Conservation (phyloP, 208 protist species). For the Lotmaria passim region DNA sequence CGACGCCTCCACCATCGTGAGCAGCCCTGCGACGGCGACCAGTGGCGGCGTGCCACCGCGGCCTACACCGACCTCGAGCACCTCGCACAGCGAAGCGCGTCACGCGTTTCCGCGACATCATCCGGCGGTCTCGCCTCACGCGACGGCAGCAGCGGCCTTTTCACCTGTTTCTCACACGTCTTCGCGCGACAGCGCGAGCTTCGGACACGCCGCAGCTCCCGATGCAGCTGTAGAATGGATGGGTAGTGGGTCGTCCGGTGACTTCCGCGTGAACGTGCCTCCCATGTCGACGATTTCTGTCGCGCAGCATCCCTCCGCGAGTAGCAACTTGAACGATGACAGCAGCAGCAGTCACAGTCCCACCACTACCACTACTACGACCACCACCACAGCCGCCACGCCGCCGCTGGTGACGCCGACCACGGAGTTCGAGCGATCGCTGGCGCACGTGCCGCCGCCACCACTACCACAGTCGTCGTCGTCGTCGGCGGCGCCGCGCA, state of each 20-base stretch:
- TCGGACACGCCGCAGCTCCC: neutral
- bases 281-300: neutral
- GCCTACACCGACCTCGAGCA: neutral
- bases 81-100: neutral
- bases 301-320: neutral
- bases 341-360: slow-evolving; percentile 8
- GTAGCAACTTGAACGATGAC: neutral
- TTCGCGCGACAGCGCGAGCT: neutral
- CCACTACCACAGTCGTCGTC: neutral
- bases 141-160: neutral
- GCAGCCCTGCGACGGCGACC: slow-evolving; percentile 5
- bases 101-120: neutral
- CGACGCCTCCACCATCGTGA: neutral
- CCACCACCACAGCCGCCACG: neutral
- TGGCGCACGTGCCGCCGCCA: slow-evolving; percentile 3
- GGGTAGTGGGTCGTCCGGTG: no score
- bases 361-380: neutral
- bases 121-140: neutral
- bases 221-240: no score
- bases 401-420: slow-evolving; percentile 15
- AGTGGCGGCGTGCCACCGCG: neutral
- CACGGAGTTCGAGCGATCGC: slow-evolving; percentile 19
- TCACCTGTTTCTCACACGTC: neutral
- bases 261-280: no score
- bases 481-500: neutral